phyloP scores from a whole-genome alignment of 495 filamentous ascomycete genomes.

The Penicillium macrosclerotiorum region DNA sequence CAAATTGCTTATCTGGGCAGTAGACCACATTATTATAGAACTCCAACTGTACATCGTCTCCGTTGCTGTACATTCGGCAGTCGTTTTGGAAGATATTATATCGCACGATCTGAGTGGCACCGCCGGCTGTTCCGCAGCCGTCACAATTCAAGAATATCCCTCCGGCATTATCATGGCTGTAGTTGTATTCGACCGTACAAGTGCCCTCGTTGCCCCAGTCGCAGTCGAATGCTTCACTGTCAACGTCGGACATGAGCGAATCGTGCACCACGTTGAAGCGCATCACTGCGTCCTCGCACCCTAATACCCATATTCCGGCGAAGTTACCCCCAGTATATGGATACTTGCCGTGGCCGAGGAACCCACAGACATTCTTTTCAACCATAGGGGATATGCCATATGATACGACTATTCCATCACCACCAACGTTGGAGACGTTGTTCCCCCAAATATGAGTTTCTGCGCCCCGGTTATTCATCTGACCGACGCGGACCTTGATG shows the following conservation, averaged over 20 bases:
- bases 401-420: slow-evolving; percentile 9
- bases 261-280: slow-evolving; percentile 9
- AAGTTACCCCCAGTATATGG: slow-evolving; percentile 11
- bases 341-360: slow-evolving; percentile 10
- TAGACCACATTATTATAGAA: slow-evolving; percentile 14
- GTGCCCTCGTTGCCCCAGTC: slow-evolving; percentile 10
- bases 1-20: slow-evolving; percentile 9
- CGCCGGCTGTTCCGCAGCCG: slow-evolving; percentile 10
- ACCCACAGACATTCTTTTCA: slow-evolving; percentile 5
- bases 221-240: slow-evolving; percentile 14
- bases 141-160: slow-evolving; percentile 11
- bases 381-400: slow-evolving; percentile 1
- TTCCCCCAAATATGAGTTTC: slow-evolving; percentile 4
- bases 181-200: slow-evolving; percentile 14
- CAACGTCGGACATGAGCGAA: slow-evolving; percentile 10
- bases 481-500: slow-evolving; percentile 12
- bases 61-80: slow-evolving; percentile 12
- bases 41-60: slow-evolving; percentile 2
- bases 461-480: slow-evolving; percentile 8
- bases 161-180: slow-evolving; percentile 12
- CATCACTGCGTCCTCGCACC: slow-evolving; percentile 10
- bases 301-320: slow-evolving; percentile 10
- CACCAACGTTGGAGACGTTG: slow-evolving; percentile 8
- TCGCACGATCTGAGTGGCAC: slow-evolving; percentile 8
- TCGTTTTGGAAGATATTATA: slow-evolving; percentile 13